Conservation (phyloP, 2,329 filamentous ascomycete species). For the Xylariales sp. region DNA sequence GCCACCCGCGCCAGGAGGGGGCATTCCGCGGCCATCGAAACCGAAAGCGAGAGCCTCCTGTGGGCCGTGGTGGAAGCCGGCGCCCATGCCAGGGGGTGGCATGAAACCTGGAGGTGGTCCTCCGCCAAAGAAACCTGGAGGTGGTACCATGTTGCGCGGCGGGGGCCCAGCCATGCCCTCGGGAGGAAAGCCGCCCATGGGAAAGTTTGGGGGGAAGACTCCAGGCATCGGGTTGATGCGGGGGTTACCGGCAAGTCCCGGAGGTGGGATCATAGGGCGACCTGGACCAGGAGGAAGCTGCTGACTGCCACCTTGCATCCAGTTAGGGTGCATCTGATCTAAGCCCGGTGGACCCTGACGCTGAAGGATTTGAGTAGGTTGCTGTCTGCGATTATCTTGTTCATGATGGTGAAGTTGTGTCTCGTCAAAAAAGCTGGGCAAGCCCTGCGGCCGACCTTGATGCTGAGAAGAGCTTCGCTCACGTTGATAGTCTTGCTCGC, state of each 20-base stretch:
- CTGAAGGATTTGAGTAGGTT: conserved; percentile 61
- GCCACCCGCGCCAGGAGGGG: conserved; percentile 38
- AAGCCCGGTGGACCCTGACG: conserved; percentile 57
- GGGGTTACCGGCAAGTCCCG: conserved; percentile 44
- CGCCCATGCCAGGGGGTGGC: conserved; percentile 50
- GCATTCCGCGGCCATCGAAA: conserved; percentile 53
- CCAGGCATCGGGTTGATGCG: conserved; percentile 48
- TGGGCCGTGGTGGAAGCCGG: conserved; percentile 49
- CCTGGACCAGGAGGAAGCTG: conserved; percentile 39
- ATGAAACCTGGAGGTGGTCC: conserved; percentile 39
- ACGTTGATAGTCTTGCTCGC: conserved; percentile 43
- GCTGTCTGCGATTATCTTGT: conserved; percentile 41
- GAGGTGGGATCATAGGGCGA: conserved; percentile 57
- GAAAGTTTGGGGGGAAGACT: conserved; percentile 60
- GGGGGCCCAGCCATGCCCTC: conserved; percentile 43
- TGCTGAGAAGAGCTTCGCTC: conserved; percentile 32
- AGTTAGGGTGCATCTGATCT: conserved; percentile 54
- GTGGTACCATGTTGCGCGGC: conserved; percentile 43
- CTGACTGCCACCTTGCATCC: conserved; percentile 40
- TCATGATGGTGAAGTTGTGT: conserved; percentile 45
- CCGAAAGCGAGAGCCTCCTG: conserved; percentile 46
- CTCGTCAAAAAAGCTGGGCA: conserved; percentile 51
- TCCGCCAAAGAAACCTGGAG: conserved; percentile 53
- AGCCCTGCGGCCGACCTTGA: conserved; percentile 28
- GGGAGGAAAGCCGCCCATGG: conserved; percentile 42